A percentile compares a stretch with the other conserved stretches of the same genome.
Conservation (phyloP, 805 yeast species). For the Suhomyces vadensis region DNA sequence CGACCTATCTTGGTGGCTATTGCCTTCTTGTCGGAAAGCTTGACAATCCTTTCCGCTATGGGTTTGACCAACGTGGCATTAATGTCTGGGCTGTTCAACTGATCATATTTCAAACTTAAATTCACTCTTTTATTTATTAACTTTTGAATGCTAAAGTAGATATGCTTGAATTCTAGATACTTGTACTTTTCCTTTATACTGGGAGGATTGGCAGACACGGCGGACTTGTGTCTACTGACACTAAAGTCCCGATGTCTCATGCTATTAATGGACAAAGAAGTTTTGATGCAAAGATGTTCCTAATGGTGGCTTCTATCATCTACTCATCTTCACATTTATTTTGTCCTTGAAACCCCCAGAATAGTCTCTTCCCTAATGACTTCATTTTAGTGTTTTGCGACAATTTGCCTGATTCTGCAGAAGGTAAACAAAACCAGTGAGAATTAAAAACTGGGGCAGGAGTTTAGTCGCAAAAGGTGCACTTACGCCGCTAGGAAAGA, state of each 20-base stretch:
- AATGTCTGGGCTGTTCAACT: conserved; percentile 52
- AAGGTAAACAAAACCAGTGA: background rate
- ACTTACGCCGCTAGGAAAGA: too few relatives aligned
- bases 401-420: background rate
- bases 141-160: conserved; percentile 43
- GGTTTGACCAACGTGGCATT: conserved; percentile 50
- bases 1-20: conserved; percentile 34
- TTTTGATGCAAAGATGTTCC: background rate
- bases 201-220: background rate
- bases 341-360: too few relatives aligned
- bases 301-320: background rate
- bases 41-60: conserved; percentile 38
- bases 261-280: background rate
- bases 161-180: conserved; percentile 37
- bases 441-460: too few relatives aligned
- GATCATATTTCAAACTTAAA: conserved; percentile 50
- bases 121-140: conserved; percentile 43
- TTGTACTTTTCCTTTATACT: conserved; percentile 19
- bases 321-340: background rate
- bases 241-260: conserved; percentile 9
- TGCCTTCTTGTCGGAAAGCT: conserved; percentile 39
- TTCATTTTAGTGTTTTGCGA: too few relatives aligned
- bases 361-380: too few relatives aligned
- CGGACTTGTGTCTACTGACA: background rate
- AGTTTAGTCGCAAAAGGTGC: too few relatives aligned